These are phyloP conservation scores for Pleurotus platypus DNA, from an alignment of 768 basidiomycete species.

Conservation along the genomic window DNA sequence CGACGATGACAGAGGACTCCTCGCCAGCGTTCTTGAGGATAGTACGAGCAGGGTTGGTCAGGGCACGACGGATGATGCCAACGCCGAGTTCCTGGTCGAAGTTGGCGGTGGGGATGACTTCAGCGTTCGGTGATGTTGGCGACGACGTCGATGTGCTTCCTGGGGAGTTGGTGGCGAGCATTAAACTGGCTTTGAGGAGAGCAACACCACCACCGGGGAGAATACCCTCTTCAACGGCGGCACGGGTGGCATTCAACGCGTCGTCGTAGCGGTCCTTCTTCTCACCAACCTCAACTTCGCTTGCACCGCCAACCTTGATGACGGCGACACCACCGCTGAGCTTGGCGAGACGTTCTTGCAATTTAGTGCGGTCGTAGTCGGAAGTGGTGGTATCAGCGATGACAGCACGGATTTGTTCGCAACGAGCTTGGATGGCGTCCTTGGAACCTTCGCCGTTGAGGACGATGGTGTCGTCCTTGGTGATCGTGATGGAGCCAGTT, in stretches of 20 bases:
- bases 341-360: constrained; percentile 97
- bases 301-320: constrained; percentile 93
- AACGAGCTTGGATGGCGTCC: constrained; percentile 85
- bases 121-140: constrained; percentile 52
- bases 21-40: constrained; percentile 95
- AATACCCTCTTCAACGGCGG: constrained; percentile 98
- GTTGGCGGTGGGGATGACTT: constrained; percentile 77
- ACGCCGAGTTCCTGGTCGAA: constrained; percentile 98
- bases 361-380: constrained; percentile 92
- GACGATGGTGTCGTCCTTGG: constrained; percentile 96
- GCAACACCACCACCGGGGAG: constrained; percentile 96
- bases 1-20: constrained; percentile 90
- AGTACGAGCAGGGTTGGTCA: constrained; percentile 79
- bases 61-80: constrained; percentile 83
- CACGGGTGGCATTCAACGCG: constrained; percentile 95
- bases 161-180: constrained; percentile 57
- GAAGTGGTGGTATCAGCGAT: constrained; percentile 80
- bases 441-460: constrained; percentile 94
- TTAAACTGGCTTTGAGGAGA: constrained; percentile 78
- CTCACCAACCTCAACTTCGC: constrained; percentile 96
- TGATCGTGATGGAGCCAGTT: constrained; percentile 88
- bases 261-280: constrained; percentile 99
- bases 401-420: constrained; percentile 90
- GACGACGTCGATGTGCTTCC: constrained; percentile 43
- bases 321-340: constrained; percentile 95